Evolutionary conservation across 2,329 filamentous ascomycete species (phyloP), one percentile per base, ranked within the genome.

Genomic region (Nothophoma quercina): DNA sequence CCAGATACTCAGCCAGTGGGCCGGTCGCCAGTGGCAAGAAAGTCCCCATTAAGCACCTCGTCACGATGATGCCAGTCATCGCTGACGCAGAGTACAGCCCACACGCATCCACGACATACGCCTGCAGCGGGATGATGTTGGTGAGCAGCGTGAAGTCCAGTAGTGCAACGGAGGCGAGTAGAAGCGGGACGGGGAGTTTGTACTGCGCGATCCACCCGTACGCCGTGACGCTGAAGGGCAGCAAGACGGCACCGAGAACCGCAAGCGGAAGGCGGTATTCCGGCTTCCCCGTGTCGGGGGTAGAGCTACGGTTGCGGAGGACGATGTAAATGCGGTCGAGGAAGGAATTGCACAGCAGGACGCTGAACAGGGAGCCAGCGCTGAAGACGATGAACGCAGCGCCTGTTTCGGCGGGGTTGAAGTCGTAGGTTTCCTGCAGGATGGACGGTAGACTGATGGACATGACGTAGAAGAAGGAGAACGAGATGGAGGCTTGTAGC

Each of bases 21-120:
- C 72, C 78, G 1, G 79, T 77, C 0, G 76, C 69, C 35, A 87
- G 71, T 0, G 85, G 85, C 23, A 87, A 58, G 33, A 87, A 81
- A 0, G 84, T 85, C 3, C 83, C 80, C 69, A 80, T 78, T 0
- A 87, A 68, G 52, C 82, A 85, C 29, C 83, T 74, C 1, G 77
- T 77, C 1, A 85, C 81, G 50, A 86, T 83, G 5, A 85, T 63
- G 0, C 80, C 82, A 0, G 83, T 85, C 73, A 85, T 77, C 1
- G 83, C 83, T 9, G 81, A 84, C 0, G 83, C 83, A 1, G 82
- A 79, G 60, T 83, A 85, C 5, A 82, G 52, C 0, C 82, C 81
- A 51, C 80, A 83, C 0, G 83, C 81, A 53, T 86, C 83, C 2
- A 85, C 83, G 0, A 85, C 76, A 56, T 85, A 86, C 0, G 82